These are phyloP conservation scores for Tetradesmus obliquus DNA, from an alignment of 139 green algal genomes.

Conservation along the genomic window DNA sequence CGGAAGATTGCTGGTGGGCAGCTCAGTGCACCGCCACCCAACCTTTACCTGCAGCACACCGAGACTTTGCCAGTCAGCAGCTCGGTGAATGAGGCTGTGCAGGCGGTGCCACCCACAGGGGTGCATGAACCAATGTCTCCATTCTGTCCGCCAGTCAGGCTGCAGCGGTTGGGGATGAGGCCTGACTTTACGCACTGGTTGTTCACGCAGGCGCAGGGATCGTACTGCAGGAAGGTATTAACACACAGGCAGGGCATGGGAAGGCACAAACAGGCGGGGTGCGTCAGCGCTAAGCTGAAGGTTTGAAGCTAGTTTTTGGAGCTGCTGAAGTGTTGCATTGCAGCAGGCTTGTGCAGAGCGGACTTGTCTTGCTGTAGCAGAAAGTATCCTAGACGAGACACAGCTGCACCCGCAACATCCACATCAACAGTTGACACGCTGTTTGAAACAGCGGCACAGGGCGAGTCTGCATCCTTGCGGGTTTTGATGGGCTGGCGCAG, in stretches of 20 bases:
- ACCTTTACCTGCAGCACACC: not conserved
- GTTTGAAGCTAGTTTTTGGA: no score
- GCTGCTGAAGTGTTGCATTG: no score
- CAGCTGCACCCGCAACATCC: no score
- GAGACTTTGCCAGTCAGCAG: not conserved
- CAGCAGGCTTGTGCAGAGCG: no score
- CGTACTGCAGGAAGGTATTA: not conserved
- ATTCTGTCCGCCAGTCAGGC: not conserved
- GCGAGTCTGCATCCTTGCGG: no score
- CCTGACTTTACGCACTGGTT: slow-evolving; percentile 1
- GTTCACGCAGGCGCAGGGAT: slow-evolving; percentile 10
- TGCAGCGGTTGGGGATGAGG: slow-evolving; percentile 6
- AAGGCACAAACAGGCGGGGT: not conserved
- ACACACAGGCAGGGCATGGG: not conserved
- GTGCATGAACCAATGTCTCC: not conserved
- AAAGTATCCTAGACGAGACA: no score
- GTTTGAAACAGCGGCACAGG: no score
- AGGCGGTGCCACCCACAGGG: not conserved
- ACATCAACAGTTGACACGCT: no score
- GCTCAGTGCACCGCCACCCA: not conserved
- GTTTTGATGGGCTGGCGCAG: no score
- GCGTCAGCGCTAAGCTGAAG: not conserved
- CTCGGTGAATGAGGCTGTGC: not conserved
- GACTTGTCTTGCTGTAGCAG: no score
- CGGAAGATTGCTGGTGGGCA: not conserved